Evolutionary conservation across 257 asterid species (phyloP).

Genomic region (Nicotiana obtusifolia): DNA sequence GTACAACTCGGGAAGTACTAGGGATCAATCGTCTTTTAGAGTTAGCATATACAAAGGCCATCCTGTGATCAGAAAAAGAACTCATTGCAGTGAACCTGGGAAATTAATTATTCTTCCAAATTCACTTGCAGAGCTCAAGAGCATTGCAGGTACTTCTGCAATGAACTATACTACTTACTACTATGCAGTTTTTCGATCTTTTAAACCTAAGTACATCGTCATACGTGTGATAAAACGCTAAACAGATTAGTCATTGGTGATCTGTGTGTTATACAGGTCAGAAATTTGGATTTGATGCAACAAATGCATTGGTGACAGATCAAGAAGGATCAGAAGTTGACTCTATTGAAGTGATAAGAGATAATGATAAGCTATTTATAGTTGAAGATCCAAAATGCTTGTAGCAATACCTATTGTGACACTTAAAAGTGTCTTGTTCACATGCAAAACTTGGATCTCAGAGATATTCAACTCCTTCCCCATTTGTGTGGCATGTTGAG

Average conservation of each 20-base stretch:
- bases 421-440: neutral
- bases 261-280: slow-evolving; percentile 43
- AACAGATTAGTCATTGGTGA: neutral
- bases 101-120: slow-evolving; percentile 53
- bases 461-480: neutral
- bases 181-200: neutral
- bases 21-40: slow-evolving; percentile 21
- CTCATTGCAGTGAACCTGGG: slow-evolving; percentile 54
- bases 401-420: neutral
- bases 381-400: slow-evolving; percentile 14
- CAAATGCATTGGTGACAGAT: slow-evolving; percentile 45
- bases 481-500: neutral
- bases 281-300: slow-evolving; percentile 77
- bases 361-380: slow-evolving; percentile 66
- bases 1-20: slow-evolving; percentile 8
- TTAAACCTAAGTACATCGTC: neutral
- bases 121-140: slow-evolving; percentile 54
- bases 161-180: neutral
- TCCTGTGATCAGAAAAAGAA: slow-evolving; percentile 38
- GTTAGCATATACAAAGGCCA: slow-evolving; percentile 77
- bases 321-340: slow-evolving; percentile 85
- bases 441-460: neutral
- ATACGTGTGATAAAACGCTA: neutral
- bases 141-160: slow-evolving; percentile 49
- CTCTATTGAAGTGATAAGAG: slow-evolving; percentile 84